Conservation (phyloP, 139 green algal genomes). For the Axilococcus clingmanii region DNA sequence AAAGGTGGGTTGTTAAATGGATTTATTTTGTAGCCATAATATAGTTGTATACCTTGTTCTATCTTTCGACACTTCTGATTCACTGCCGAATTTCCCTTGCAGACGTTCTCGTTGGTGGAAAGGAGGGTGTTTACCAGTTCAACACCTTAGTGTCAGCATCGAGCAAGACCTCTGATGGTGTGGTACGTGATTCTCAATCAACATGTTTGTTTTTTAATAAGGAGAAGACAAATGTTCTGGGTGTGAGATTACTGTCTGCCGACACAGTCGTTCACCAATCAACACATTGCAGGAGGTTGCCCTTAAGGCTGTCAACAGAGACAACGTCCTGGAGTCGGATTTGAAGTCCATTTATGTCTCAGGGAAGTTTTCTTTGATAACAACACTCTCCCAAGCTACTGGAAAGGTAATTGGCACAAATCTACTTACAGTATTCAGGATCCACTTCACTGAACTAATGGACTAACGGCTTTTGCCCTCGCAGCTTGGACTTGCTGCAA, state of each 20-base stretch:
- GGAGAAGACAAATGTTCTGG: neutral
- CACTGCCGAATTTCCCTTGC: neutral
- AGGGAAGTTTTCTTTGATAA: conserved; percentile 21
- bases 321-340: conserved; percentile 20
- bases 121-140: conserved; percentile 33
- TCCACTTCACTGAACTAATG: conserved; percentile 12
- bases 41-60: neutral
- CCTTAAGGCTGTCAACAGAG: conserved; percentile 18
- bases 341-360: conserved; percentile 35
- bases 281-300: conserved; percentile 36
- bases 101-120: conserved; percentile 42
- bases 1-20: conserved; percentile 14
- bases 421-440: conserved; percentile 10
- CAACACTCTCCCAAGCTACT: conserved; percentile 18
- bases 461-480: conserved; percentile 6
- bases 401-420: too few relatives aligned
- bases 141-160: conserved; percentile 29
- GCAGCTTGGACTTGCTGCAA: conserved; percentile 10
- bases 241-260: neutral
- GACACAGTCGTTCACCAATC: neutral
- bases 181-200: conserved; percentile 20
- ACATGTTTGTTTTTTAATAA: neutral
- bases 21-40: neutral
- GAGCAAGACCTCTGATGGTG: conserved; percentile 37
- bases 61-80: neutral